Evolutionary conservation across 2,329 filamentous ascomycete species (phyloP), one percentile per base, ranked within the genome.

Genomic region (Aspergillus oerlinghausenensis): DNA sequence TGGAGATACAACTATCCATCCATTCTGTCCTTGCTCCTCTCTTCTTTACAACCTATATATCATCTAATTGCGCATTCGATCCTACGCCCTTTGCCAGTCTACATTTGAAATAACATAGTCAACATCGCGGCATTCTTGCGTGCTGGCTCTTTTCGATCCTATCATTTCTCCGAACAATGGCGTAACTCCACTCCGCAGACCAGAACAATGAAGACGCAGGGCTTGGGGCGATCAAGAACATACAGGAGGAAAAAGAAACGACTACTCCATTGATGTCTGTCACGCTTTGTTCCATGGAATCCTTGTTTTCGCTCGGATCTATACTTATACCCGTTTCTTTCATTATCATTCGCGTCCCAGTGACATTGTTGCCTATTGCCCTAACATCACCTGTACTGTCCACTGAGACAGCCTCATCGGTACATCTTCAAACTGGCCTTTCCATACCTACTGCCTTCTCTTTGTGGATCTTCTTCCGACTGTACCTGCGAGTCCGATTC

Each of bases 81-180:
- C 43, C 11, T 23, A 7, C 43, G 17, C 5, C 5, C 7, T 6
- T 23, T 14, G 23, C 6, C 23, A 3, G 10, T 14, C 14, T 23
- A 5, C 2, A 26, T 47, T 47, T 23, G 9, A 47, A 17, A 47
- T 7, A 23, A 25, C 43, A n/a, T 26, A 5, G 43, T 47, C 19
- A 45, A 14, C 45, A 43, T 54, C 23, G 21, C 49, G 32, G 42
- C 57, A 42, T 56, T 38, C 53, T 56, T 59, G 49, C 55, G 47
- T 57, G 29, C 56, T 56, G 43, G 21, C 40, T 32, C 21, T 50
- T 47, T 17, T 17, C 10, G 21, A 47, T 62, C 57, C 56, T 62
- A 60, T 54, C 61, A 60, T 65, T 50, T 35, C 49, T 19, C 45
- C 49, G 17, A 25, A 50, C 60, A 63, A 65, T 65, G 63, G 63